Conservation (phyloP, 164 flowering plant species). For the Macadamia integrifolia region DNA sequence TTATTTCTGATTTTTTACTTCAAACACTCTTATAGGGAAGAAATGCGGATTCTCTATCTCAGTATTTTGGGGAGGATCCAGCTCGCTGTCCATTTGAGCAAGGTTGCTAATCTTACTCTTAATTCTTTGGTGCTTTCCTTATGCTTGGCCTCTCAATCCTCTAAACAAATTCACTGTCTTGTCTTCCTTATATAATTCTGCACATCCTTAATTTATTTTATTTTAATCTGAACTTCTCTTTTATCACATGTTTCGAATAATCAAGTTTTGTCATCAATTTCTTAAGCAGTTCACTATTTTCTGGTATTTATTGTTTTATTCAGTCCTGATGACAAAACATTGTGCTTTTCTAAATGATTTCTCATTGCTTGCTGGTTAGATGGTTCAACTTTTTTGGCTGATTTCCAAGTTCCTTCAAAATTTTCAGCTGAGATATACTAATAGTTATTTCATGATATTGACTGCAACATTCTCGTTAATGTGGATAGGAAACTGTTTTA, state of each 20-base stretch:
- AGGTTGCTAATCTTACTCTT: conserved; percentile 42
- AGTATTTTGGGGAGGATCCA: conserved; percentile 99
- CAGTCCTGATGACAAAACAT: too few relatives aligned
- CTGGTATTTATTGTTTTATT: too few relatives aligned
- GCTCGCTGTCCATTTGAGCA: conserved; percentile 97
- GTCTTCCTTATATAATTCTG: not conserved
- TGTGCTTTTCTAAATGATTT: too few relatives aligned
- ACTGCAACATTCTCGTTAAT: too few relatives aligned
- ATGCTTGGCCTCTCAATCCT: not conserved
- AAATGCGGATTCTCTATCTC: conserved; percentile 93
- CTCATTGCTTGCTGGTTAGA: too few relatives aligned
- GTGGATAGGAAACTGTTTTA: too few relatives aligned
- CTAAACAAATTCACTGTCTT: not conserved
- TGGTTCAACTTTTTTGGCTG: too few relatives aligned
- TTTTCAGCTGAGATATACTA: too few relatives aligned
- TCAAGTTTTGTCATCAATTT: too few relatives aligned
- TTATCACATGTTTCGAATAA: not conserved
- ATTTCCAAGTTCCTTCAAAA: too few relatives aligned
- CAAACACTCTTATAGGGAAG: conserved; percentile 60
- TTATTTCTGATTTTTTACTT: conserved; percentile 1
- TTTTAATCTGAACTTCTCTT: not conserved
- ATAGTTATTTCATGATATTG: too few relatives aligned
- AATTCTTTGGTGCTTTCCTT: not conserved
- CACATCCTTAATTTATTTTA: not conserved
- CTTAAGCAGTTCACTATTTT: too few relatives aligned